phyloP scores from a whole-genome alignment of 768 basidiomycete species.

The Pleurotus giganteus region DNA sequence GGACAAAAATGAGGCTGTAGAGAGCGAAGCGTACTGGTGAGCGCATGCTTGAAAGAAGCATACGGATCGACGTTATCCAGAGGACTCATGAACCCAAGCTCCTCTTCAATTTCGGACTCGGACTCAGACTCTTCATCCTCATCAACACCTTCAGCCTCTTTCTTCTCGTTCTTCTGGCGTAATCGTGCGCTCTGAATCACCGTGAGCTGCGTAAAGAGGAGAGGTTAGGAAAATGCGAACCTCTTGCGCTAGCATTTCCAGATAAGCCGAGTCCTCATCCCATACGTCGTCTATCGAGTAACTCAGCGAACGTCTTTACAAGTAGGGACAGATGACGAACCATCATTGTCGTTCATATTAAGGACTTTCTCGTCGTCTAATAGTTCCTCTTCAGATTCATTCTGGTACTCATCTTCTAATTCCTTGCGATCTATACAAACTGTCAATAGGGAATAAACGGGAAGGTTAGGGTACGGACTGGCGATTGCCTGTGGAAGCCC shows the following conservation, averaged over 20 bases:
- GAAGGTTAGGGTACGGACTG: conserved; percentile 34
- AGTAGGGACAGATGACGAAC: conserved; percentile 21
- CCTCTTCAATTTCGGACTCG: conserved; percentile 63
- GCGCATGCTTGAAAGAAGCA: conserved; percentile 70
- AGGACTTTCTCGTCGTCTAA: conserved; percentile 43
- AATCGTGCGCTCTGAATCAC: conserved; percentile 64
- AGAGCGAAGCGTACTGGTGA: conserved; percentile 57
- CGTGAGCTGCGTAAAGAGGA: not conserved
- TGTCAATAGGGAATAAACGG: conserved; percentile 4
- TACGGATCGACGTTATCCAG: conserved; percentile 81
- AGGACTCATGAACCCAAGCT: conserved; percentile 82
- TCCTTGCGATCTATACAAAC: conserved; percentile 49
- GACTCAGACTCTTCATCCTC: conserved; percentile 49
- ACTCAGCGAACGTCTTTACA: not conserved
- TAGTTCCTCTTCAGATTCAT: conserved; percentile 32
- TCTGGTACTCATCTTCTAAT: conserved; percentile 42
- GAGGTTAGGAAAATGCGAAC: conserved; percentile 32
- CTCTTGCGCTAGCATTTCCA: conserved; percentile 84
- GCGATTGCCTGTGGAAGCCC: conserved; percentile 74
- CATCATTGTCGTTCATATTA: conserved; percentile 62
- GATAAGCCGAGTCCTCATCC: conserved; percentile 87
- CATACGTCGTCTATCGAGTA: conserved; percentile 71
- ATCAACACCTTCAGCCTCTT: conserved; percentile 49
- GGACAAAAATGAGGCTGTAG: not conserved
- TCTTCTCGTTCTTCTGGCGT: conserved; percentile 58